Conservation (phyloP, 805 yeast species). For the Candida takata region DNA sequence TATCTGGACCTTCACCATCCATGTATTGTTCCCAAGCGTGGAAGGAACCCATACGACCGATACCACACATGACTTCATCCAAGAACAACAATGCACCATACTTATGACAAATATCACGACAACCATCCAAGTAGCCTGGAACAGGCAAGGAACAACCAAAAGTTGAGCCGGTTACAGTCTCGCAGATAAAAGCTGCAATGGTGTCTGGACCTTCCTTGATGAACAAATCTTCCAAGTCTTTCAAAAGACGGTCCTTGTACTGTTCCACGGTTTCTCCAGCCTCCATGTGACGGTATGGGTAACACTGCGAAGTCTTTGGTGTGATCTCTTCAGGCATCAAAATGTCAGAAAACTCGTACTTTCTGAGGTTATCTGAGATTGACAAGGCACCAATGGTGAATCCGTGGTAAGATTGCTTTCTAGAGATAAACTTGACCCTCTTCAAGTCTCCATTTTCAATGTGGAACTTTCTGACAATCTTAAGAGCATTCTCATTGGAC, state of each 20-base stretch:
- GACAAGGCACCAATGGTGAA: slow-evolving; percentile 41
- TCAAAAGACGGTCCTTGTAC: slow-evolving; percentile 32
- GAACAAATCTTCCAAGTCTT: slow-evolving; percentile 37
- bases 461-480: slow-evolving; percentile 44
- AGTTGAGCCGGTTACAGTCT: slow-evolving; percentile 43
- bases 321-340: slow-evolving; percentile 19
- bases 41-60: slow-evolving; percentile 43
- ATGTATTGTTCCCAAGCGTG: slow-evolving; percentile 38
- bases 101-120: slow-evolving; percentile 40
- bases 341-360: slow-evolving; percentile 27
- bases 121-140: slow-evolving; percentile 40
- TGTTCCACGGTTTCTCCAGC: slow-evolving; percentile 32
- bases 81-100: slow-evolving; percentile 42
- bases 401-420: slow-evolving; percentile 43
- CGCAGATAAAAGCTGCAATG: slow-evolving; percentile 37
- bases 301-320: slow-evolving; percentile 22
- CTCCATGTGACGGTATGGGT: slow-evolving; percentile 25
- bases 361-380: slow-evolving; percentile 33
- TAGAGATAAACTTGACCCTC: slow-evolving; percentile 37
- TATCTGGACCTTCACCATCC: slow-evolving; percentile 38
- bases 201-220: slow-evolving; percentile 36
- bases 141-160: slow-evolving; percentile 36
- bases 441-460: slow-evolving; percentile 35
- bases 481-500: slow-evolving; percentile 58
- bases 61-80: slow-evolving; percentile 53